These are phyloP conservation scores for Jackrogersella multiformis DNA, from an alignment of 495 filamentous ascomycete species.

Conservation along the genomic window DNA sequence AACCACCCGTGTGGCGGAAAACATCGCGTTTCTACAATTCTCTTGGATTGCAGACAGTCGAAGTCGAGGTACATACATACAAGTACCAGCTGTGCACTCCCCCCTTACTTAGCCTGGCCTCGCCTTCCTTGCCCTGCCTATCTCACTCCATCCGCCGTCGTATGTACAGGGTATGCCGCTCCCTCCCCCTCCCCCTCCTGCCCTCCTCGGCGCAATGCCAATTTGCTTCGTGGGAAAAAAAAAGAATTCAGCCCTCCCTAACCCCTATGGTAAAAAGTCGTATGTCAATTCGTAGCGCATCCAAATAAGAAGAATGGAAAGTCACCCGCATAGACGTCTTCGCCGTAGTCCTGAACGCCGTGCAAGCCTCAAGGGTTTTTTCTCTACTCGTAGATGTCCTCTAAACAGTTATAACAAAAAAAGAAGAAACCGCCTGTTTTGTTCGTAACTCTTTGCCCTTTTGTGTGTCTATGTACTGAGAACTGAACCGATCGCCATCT, in stretches of 20 bases:
- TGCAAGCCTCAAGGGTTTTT: constrained; percentile 18
- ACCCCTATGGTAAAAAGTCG: background rate
- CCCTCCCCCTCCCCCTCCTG: background rate
- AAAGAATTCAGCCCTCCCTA: background rate
- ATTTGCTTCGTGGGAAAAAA: constrained; percentile 1
- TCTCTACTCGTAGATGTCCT: constrained; percentile 24
- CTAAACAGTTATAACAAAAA: constrained; percentile 4
- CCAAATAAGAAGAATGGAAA: background rate
- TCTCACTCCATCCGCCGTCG: too few species aligned
- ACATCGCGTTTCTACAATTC: background rate
- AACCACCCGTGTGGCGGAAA: background rate
- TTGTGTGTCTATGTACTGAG: constrained; percentile 19
- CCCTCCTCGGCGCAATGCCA: background rate
- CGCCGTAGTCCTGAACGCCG: constrained; percentile 9
- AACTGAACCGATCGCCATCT: background rate
- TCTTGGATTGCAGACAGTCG: background rate
- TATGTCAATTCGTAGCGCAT: background rate
- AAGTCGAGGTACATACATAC: too few species aligned
- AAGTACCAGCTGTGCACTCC: too few species aligned
- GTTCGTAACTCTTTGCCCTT: constrained; percentile 9
- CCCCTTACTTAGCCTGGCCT: too few species aligned
- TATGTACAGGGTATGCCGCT: constrained; percentile 3
- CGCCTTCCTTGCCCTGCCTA: too few species aligned
- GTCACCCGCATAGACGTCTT: background rate
- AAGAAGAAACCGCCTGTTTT: constrained; percentile 7